Base-by-base conservation (phyloP, 2,329 filamentous ascomycete genomes). In the Amylocarpus encephaloides region DNA sequence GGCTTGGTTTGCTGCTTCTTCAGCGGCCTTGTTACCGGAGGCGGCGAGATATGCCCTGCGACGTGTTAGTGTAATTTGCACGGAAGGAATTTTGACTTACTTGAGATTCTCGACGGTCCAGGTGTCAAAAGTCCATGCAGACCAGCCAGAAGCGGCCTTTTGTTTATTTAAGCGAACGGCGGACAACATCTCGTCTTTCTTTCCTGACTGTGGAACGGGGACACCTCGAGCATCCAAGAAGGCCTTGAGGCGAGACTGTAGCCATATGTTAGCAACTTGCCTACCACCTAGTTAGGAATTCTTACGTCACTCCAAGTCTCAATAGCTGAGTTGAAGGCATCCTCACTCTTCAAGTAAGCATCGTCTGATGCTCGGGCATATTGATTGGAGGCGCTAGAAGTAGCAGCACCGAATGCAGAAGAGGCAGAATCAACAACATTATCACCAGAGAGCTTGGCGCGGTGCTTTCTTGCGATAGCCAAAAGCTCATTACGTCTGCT, bases 381-480 rank as follows among this genome's bases (percentile, higher is more conserved):
- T 63, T 88, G 71, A 65, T 93, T 92, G 51, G 83, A 82, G 43
- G 85, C 88, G 53, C 77, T 85, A 43, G 83, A 82, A 12, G 86
- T 89, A 35, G 86, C 86, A 53, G 86, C 85, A 50, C 85, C 86
- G 54, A 77, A 83, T 6, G 77, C 77, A 22, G 78, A 78, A 19
- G 78, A 83, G 5, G 77, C 77, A 18, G 79, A 80, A 26, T 77
- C 72, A 34, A 77, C 50, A 32, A 56, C 54, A 34, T 77, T 86
- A 62, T 89, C 83, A 53, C 82, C 84, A 15, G 83, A 73, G 41
- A 92, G 73, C 51, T 82, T 74, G 51, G 86, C 84, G 52, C 87
- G 85, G 71, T 95, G 81, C 76, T 93, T 94, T 66, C 92, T 89
- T 56, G 92, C 85, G 55, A 97, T 79, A 47, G 92, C 90, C 47